phyloP scores from a whole-genome alignment of 805 yeast genomes.

The Saturnispora bothae region DNA sequence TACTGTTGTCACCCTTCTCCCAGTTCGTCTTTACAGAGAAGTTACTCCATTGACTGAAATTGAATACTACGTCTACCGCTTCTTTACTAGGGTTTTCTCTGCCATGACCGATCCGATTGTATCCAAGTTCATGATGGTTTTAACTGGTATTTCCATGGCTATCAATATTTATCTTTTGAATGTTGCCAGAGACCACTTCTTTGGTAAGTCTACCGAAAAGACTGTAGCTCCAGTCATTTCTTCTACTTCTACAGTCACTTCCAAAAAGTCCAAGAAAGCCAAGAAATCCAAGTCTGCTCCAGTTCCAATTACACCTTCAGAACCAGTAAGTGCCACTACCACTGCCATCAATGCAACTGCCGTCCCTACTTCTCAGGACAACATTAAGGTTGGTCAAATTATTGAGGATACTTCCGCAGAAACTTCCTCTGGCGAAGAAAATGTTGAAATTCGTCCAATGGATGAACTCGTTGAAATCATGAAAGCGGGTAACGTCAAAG shows the following conservation, averaged over 20 bases:
- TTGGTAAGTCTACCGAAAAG: conserved; percentile 12
- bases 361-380: conserved; percentile 12
- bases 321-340: not conserved
- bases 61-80: conserved; percentile 48
- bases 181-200: conserved; percentile 58
- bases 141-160: conserved; percentile 63
- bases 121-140: conserved; percentile 65
- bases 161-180: conserved; percentile 79
- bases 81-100: conserved; percentile 45
- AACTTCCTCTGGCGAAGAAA: conserved; percentile 5
- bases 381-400: conserved; percentile 28
- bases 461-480: conserved; percentile 54
- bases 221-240: not conserved
- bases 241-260: not conserved
- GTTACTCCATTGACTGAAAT: conserved; percentile 42
- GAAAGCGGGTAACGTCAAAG: conserved; percentile 62
- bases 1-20: conserved; percentile 45
- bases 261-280: conserved; percentile 4
- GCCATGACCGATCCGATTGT: conserved; percentile 74
- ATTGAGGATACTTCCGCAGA: conserved; percentile 18
- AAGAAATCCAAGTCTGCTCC: conserved; percentile 2
- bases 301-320: not conserved
- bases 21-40: conserved; percentile 50
- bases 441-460: conserved; percentile 32
- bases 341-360: not conserved